These are phyloP conservation scores for Bombardia bombarda DNA, from an alignment of 495 filamentous ascomycete species.

Conservation along the genomic window DNA sequence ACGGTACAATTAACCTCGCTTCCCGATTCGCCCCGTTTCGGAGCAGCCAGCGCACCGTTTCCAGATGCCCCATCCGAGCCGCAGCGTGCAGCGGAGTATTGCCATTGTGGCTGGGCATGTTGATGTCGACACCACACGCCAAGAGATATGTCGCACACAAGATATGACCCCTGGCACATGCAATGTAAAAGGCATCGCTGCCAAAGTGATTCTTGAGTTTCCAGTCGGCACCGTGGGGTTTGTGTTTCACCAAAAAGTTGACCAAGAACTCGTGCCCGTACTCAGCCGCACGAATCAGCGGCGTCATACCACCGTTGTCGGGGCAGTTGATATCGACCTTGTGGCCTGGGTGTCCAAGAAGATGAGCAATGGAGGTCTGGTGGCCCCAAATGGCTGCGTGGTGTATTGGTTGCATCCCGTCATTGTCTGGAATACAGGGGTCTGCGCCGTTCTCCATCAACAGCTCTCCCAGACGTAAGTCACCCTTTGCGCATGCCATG, in stretches of 20 bases:
- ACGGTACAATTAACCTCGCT: neutral
- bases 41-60: slow-evolving; percentile 10
- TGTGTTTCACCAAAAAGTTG: neutral
- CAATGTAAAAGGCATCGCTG: slow-evolving; percentile 7
- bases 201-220: neutral
- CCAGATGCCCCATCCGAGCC: slow-evolving; percentile 2
- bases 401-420: slow-evolving; percentile 18
- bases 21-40: slow-evolving; percentile 8
- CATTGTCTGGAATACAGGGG: slow-evolving; percentile 3
- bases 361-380: slow-evolving; percentile 2
- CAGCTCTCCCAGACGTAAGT: too few species aligned
- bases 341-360: slow-evolving; percentile 1
- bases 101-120: neutral
- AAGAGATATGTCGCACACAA: slow-evolving; percentile 3
- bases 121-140: slow-evolving; percentile 5
- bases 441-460: slow-evolving; percentile 2
- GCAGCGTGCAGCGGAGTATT: slow-evolving; percentile 11
- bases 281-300: slow-evolving; percentile 5
- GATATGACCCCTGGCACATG: slow-evolving; percentile 5
- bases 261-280: slow-evolving; percentile 4
- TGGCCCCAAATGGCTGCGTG: slow-evolving; percentile 10
- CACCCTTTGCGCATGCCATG: neutral
- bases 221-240: neutral
- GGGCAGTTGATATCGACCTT: neutral
- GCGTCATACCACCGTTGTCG: neutral